Conservation (phyloP, 257 asterid species). For the Perilla frutescens region DNA sequence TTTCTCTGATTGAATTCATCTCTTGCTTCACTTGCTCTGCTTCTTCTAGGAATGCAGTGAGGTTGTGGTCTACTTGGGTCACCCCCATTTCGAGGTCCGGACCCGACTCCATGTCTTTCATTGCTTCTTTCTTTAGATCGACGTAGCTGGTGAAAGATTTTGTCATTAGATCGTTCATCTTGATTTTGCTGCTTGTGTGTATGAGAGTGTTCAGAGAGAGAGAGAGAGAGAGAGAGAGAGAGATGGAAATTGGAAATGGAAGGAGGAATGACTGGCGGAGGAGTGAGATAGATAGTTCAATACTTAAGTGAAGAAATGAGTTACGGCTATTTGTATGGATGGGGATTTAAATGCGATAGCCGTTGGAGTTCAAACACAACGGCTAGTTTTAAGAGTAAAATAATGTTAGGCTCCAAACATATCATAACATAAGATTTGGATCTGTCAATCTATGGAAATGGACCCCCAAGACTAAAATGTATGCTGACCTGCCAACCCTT, state of each 20-base stretch:
- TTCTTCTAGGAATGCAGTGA: conserved; percentile 71
- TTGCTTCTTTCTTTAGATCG: conserved; percentile 83
- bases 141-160: conserved; percentile 94
- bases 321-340: conserved; percentile 33
- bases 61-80: conserved; percentile 61
- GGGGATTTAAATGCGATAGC: conserved; percentile 43
- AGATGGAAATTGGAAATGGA: conserved; percentile 2
- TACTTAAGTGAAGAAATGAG: neutral
- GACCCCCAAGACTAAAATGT: too few species aligned
- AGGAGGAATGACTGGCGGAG: conserved; percentile 6
- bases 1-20: conserved; percentile 72
- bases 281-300: neutral
- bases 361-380: conserved; percentile 40
- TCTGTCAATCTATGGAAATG: too few species aligned
- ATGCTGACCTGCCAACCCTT: too few species aligned
- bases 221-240: conserved; percentile 27
- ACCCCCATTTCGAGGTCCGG: conserved; percentile 73
- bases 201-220: conserved; percentile 12
- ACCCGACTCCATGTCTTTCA: conserved; percentile 66
- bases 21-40: conserved; percentile 76
- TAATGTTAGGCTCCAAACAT: too few species aligned
- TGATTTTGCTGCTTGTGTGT: conserved; percentile 17
- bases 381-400: too few species aligned
- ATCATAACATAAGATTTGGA: too few species aligned
- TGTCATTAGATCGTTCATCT: conserved; percentile 93